These are phyloP conservation scores for Arthrobotrys megalospora DNA, from an alignment of 2,329 filamentous ascomycete genomes.

Conservation along the genomic window DNA sequence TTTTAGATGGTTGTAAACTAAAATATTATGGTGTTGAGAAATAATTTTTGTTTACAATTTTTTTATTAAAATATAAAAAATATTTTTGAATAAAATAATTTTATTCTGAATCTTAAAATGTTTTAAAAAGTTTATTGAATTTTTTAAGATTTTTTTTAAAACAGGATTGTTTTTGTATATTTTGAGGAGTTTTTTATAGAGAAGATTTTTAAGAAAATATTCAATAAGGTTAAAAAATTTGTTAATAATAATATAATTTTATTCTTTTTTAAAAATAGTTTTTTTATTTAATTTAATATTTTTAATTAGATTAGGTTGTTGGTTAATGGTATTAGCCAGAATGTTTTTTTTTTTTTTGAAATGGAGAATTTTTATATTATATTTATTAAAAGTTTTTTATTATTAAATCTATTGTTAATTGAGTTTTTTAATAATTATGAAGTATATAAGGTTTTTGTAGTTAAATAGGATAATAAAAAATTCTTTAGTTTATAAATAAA, in stretches of 20 bases:
- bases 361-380: slow-evolving; percentile 47
- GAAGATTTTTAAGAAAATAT: slow-evolving; percentile 7
- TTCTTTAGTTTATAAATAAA: slow-evolving; percentile 34
- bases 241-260: slow-evolving; percentile 20
- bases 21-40: slow-evolving; percentile 24
- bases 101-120: neutral
- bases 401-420: slow-evolving; percentile 30
- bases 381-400: slow-evolving; percentile 33
- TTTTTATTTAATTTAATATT: slow-evolving; percentile 34
- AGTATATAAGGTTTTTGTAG: slow-evolving; percentile 34
- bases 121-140: slow-evolving; percentile 11
- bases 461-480: slow-evolving; percentile 29
- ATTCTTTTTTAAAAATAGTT: slow-evolving; percentile 4
- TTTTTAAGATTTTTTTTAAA: slow-evolving; percentile 4
- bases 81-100: slow-evolving; percentile 1
- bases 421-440: slow-evolving; percentile 32
- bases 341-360: slow-evolving; percentile 27
- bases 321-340: slow-evolving; percentile 10
- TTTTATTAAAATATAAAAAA: slow-evolving; percentile 19
- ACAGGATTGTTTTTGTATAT: slow-evolving; percentile 12
- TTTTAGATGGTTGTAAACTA: slow-evolving; percentile 44
- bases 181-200: slow-evolving; percentile 11
- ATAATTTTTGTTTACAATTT: slow-evolving; percentile 10
- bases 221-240: slow-evolving; percentile 1
- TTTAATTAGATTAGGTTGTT: slow-evolving; percentile 16